Evolutionary conservation across 805 yeast genomes (phyloP).

Genomic region (Teunomyces atbi): DNA sequence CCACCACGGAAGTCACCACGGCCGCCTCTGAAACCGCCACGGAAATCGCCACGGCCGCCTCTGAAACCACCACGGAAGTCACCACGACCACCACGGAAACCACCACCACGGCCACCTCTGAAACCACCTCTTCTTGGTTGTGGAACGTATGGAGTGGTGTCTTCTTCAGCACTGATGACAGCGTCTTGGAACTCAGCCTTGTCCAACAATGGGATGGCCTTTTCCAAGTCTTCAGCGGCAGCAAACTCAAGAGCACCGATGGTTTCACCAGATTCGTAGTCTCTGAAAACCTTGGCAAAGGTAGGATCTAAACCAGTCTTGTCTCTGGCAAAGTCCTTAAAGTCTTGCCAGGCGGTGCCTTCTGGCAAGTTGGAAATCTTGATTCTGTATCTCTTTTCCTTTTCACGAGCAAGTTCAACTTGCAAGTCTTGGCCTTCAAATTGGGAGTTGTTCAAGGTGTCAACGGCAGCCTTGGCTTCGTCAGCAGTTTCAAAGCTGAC

Average conservation of each 20-base stretch:
- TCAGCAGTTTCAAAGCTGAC: conserved; percentile 75
- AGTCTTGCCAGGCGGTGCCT: conserved; percentile 81
- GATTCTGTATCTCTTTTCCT: conserved; percentile 60
- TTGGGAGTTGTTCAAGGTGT: conserved; percentile 43
- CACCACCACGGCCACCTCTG: conserved; percentile 38
- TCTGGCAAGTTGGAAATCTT: conserved; percentile 70
- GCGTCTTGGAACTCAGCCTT: conserved; percentile 70
- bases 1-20: conserved; percentile 36
- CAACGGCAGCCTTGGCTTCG: conserved; percentile 49
- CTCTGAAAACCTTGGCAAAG: conserved; percentile 53
- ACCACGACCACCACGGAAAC: conserved; percentile 48
- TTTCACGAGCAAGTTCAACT: conserved; percentile 55
- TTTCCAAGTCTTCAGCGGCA: conserved; percentile 70
- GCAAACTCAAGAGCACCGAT: conserved; percentile 55
- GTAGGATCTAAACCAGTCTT: conserved; percentile 63
- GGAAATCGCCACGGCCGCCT: conserved; percentile 27
- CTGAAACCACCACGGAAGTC: conserved; percentile 32
- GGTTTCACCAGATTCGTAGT: conserved; percentile 45
- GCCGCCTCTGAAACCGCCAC: conserved; percentile 33
- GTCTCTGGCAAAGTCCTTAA: conserved; percentile 86
- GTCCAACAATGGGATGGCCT: conserved; percentile 73
- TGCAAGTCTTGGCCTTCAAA: conserved; percentile 51
- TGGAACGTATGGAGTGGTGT: conserved; percentile 58
- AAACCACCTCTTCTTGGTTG: conserved; percentile 45
- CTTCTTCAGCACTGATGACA: conserved; percentile 74